Base-by-base conservation (phyloP, 331 rosid genomes). In the Phaseolus coccineus region DNA sequence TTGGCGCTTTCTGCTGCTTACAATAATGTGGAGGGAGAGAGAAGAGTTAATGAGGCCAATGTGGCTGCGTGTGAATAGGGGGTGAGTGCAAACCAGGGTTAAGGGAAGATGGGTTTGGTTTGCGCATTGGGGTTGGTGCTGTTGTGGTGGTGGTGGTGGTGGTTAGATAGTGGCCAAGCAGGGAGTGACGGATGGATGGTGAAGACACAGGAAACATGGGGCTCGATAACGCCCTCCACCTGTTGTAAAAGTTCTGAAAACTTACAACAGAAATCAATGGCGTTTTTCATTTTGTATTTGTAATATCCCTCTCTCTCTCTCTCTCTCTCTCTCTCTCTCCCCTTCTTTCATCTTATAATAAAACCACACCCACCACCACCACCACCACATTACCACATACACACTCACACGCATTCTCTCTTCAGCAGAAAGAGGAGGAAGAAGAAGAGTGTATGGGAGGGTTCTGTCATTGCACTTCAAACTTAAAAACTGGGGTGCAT, bases 201-300 rank as follows among this genome's bases (percentile, higher is more conserved):
- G 81, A 66, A 82, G 74, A 55, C 8, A 30, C 31, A 74, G 3
- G 90, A 67, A 85, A 78, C 77, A 13, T 39, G 83, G 81, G 28
- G 83, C 44, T 65, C n/a, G 40, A 53, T 14, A 46, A 48, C 15
- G 1, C 19, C n/a, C 4, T 84, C 82, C 98, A 94, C 77, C 88
- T 94, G 98, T 87, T 88, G 88, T 84, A 39, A 89, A 92, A 90
- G 88, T 90, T 92, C 97, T 94, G 97, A 73, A 42, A 64, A 63
- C 69, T 62, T 58, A 84, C 91, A 83, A 79, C 91, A 80, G 81
- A 87, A 90, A 66, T 87, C 94, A 91, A 93, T 89, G 90, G 83
- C 87, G 67, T 78, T 78, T 84, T 82, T 78, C 68, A 73, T 64
- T 69, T 71, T 46, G 51, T 42, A 73, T 77, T 82, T 74, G 77